Base-by-base conservation (phyloP, 2,329 filamentous ascomycete species). In the Setomelanomma holmii region DNA sequence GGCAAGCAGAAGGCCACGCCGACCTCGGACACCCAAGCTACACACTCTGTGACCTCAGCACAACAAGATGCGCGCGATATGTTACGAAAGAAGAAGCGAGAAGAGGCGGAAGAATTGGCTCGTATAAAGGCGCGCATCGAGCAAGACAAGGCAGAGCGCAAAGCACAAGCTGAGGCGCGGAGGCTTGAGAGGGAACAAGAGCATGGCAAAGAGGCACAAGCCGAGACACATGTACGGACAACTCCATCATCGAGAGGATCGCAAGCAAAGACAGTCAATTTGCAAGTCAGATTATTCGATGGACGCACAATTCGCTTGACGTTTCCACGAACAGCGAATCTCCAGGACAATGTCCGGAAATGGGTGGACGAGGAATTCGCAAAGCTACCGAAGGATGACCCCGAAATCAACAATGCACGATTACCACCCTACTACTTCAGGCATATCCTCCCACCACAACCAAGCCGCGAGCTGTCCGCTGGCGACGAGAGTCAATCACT, bases 251-350 rank as follows among this genome's bases (percentile, higher is more conserved):
- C 67, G 50, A 61, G 48, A 41, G 65, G 64, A 14, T 67, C 69
- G 6, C 68, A 67, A 57, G 48, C 73, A 63, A 61, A 63, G 51
- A 60, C 62, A 7, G 69, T 75, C 11, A 63, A 68, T 16, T 78
- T 97, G 1, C 91, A 95, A 65, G 84, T 96, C 16, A 85, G 93
- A 6, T 80, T 96, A 0, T 89, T 96, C 50, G 91, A 97, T 68
- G 93, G 93, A 8, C 88, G 87, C 10, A 92, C 87, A 1, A 84
- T 97, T 16, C 86, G 91, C 35, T 83, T 82, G 3, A 86, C 84
- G 16, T 96, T 97, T 72, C 78, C 85, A 10, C 84, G 86, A 19
- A 77, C 78, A 2, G 80, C 84, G 5, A 89, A 83, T 0, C 80
- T 97, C 3, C 74, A 79, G 5, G 78, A 73, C 5, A 84, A 90